Conservation (phyloP, 1,284 basidiomycete species). For the Ceratobasidium sp. region DNA sequence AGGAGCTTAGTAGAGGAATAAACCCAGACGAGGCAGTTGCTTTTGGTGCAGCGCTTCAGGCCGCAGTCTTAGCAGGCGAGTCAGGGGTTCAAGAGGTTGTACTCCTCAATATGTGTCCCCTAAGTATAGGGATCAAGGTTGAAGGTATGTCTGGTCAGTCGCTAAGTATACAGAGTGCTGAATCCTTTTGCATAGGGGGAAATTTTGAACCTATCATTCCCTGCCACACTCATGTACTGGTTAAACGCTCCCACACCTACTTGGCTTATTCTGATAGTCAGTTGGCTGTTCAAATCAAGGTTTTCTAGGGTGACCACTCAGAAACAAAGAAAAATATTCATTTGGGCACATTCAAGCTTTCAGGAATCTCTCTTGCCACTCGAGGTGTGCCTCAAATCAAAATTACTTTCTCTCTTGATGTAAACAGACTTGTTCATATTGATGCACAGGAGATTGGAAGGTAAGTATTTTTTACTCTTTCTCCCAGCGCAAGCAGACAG, state of each 20-base stretch:
- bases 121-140: conserved; percentile 57
- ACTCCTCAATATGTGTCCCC: conserved; percentile 63
- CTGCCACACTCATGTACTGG: conserved; percentile 72
- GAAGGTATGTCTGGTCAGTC: not conserved
- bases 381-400: conserved; percentile 69
- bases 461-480: conserved; percentile 59
- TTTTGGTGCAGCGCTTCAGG: conserved; percentile 99
- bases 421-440: conserved; percentile 65
- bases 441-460: conserved; percentile 67
- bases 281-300: conserved; percentile 64
- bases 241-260: conserved; percentile 75
- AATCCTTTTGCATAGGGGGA: conserved; percentile 68
- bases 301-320: conserved; percentile 69
- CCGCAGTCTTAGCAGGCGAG: conserved; percentile 67
- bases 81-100: conserved; percentile 63
- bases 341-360: conserved; percentile 71
- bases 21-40: conserved; percentile 99
- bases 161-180: not conserved
- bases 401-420: conserved; percentile 67
- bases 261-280: conserved; percentile 69
- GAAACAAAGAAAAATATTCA: conserved; percentile 73
- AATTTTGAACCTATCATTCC: conserved; percentile 72
- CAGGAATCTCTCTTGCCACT: conserved; percentile 69
- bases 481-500: not conserved
- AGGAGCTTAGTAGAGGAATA: conserved; percentile 71